Conservation (phyloP, 176 grass and related monocot species). For the Themeda triandra region DNA sequence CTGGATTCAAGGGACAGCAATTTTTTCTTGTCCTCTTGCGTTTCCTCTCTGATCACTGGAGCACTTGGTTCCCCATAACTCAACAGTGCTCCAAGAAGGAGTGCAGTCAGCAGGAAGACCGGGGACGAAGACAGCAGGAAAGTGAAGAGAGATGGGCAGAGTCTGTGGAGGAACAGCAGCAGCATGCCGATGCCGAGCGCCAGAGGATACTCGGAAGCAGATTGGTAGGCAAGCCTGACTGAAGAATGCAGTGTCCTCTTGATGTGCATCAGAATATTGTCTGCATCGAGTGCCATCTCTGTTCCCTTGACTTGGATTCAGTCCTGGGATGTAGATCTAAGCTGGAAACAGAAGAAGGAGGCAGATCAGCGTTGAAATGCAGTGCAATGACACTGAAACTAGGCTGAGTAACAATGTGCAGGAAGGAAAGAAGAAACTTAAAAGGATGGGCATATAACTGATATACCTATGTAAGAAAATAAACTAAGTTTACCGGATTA, state of each 20-base stretch:
- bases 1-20: background rate
- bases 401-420: background rate
- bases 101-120: conserved; percentile 46
- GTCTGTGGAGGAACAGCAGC: conserved; percentile 34
- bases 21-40: background rate
- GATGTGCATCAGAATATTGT: conserved; percentile 16
- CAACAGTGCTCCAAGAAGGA: conserved; percentile 63
- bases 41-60: conserved; percentile 16
- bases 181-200: conserved; percentile 15
- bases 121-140: conserved; percentile 41
- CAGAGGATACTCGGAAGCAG: conserved; percentile 33
- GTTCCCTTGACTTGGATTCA: background rate
- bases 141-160: conserved; percentile 24
- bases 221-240: conserved; percentile 38
- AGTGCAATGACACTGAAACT: background rate
- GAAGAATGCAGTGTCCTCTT: conserved; percentile 28
- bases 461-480: background rate
- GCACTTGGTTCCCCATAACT: conserved; percentile 41
- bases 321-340: background rate
- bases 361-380: background rate
- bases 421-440: background rate
- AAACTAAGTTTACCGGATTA: background rate
- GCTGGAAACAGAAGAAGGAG: conserved; percentile 1
- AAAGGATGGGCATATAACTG: background rate
- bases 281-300: conserved; percentile 38